Evolutionary conservation across 306 rosid species (phyloP), one percentile per base, ranked within the genome.

Genomic region (Spatholobus suberectus): DNA sequence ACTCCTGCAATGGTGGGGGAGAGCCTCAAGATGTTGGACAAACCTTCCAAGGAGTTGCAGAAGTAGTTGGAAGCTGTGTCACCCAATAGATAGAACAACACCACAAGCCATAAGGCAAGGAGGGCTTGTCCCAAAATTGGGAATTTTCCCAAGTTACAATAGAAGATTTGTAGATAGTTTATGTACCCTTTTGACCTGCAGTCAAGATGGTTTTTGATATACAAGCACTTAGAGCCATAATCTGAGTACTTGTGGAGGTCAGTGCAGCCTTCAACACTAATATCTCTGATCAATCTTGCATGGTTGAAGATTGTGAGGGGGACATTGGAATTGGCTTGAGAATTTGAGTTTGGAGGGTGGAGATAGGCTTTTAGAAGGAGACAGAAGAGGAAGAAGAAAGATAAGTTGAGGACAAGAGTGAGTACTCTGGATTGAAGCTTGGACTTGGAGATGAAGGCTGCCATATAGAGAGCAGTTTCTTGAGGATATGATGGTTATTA

Each of bases 1-100:
- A 93, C 94, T 13, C 98, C 98, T n/a, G 98, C 98, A 74, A 93
- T 90, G 4, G 94, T 87, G 0, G 98, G 98, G 24, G 98, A 90
- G 15, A 94, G 83, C 73, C 90, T 88, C 79, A 94, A 71, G 37
- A 91, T 37, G 13, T 21, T 81, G 1, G 98, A 94, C 34, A 94
- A 75, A 6, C 91, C 89, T 65, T 94, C 94, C 17, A 94, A 84
- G 13, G 93, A 88, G 70, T 86, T 78, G 76, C 97, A 94, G 40
- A 94, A 94, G 85, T 91, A 94, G 35, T 79, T 92, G 4, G 98
- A 90, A 34, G 98, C 97, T 8, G 98, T 94, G 75, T 94, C 90
- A 1, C 97, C 97, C 77, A 94, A 37, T 1, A 94, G 81, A 82
- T 91, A 94, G 89, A 94, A 93, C 89, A 93, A 52, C 32, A 93